Evolutionary conservation across 805 yeast species (phyloP).

Genomic region (Lachancea quebecensis): DNA sequence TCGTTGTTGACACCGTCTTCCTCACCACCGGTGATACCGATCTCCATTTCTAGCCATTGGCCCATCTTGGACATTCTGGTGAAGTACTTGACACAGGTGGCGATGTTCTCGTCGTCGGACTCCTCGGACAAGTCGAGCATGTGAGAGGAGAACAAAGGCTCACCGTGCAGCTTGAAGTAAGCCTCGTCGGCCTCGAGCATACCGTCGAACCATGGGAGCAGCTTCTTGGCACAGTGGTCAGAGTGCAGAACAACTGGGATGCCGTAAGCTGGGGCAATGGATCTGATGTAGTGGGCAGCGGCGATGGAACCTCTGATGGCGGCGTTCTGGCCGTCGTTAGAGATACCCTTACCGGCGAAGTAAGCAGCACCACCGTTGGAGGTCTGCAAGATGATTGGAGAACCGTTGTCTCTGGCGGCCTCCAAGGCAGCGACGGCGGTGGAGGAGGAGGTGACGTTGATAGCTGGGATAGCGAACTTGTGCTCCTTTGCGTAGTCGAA

Average conservation of each 20-base stretch:
- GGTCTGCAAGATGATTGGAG: conserved; percentile 94
- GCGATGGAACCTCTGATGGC: conserved; percentile 93
- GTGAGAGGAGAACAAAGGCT: conserved; percentile 97
- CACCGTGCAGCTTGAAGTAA: conserved; percentile 77
- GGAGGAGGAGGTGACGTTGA: conserved; percentile 96
- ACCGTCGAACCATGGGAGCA: conserved; percentile 98
- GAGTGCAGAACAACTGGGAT: conserved; percentile 96
- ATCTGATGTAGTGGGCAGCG: conserved; percentile 95
- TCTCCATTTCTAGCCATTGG: conserved; percentile 99
- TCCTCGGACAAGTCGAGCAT: conserved; percentile 98
- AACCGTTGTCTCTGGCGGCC: conserved; percentile 90
- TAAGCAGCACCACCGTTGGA: conserved; percentile 99
- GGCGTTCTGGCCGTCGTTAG: conserved; percentile 88
- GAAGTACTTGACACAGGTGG: conserved; percentile 90
- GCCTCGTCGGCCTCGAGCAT: conserved; percentile 96
- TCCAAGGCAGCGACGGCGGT: conserved; percentile 95
- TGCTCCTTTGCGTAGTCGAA: conserved; percentile 90
- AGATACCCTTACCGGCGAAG: conserved; percentile 99
- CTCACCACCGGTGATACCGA: conserved; percentile 99
- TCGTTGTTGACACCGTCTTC: conserved; percentile 99
- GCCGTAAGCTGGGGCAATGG: conserved; percentile 94
- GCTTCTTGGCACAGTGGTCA: conserved; percentile 98
- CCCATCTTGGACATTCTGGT: conserved; percentile 85
- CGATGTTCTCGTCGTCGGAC: conserved; percentile 91
- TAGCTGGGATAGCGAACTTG: conserved; percentile 96